phyloP scores from a whole-genome alignment of 345 rosid genomes.

The Dovyalis caffra region DNA sequence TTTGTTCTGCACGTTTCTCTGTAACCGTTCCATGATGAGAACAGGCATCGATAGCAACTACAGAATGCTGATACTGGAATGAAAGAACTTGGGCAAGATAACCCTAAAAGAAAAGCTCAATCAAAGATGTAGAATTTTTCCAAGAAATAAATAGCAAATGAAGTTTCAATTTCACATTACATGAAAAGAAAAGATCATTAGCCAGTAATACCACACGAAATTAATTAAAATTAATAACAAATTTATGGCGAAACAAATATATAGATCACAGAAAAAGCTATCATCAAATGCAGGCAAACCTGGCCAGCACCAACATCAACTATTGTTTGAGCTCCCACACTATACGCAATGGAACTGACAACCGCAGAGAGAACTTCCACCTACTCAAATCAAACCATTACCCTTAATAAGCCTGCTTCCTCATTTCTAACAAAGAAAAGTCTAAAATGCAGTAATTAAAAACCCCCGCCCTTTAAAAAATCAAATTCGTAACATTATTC shows the following conservation, averaged over 20 bases:
- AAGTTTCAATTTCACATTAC: not conserved
- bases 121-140: constrained; percentile 13
- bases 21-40: constrained; percentile 83
- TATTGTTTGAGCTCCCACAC: constrained; percentile 51
- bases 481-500: too few species aligned
- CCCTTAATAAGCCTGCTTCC: not conserved
- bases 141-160: not conserved
- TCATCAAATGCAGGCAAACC: constrained; percentile 33
- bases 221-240: too few species aligned
- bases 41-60: constrained; percentile 84
- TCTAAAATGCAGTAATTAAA: not conserved
- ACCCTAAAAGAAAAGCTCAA: constrained; percentile 49
- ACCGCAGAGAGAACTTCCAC: constrained; percentile 86
- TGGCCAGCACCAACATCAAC: constrained; percentile 96
- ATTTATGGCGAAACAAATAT: too few species aligned
- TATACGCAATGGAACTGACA: constrained; percentile 55
- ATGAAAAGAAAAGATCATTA: not conserved
- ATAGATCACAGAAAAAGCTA: too few species aligned
- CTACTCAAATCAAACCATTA: constrained; percentile 36
- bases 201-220: not conserved
- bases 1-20: constrained; percentile 77
- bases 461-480: too few species aligned
- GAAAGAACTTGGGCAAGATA: constrained; percentile 94
- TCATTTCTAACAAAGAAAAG: not conserved
- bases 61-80: constrained; percentile 71